These are phyloP conservation scores for Mollisia scopiformis DNA, from an alignment of 2,329 filamentous ascomycete species.

Conservation along the genomic window DNA sequence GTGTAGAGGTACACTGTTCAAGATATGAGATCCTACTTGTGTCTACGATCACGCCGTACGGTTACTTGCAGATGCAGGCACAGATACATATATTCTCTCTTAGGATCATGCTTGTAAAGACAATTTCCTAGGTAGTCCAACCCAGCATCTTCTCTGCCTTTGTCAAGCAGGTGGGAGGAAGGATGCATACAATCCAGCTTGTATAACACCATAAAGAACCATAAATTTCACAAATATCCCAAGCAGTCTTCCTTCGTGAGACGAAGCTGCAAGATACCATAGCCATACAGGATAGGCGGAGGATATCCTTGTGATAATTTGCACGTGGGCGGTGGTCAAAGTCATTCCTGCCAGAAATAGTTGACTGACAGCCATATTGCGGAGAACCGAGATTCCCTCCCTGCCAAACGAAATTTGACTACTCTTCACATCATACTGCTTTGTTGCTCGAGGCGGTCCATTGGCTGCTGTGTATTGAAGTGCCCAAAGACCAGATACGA, in stretches of 20 bases:
- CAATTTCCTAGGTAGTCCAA: no score
- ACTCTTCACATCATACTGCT: background rate
- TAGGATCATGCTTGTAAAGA: no score
- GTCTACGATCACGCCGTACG: no score
- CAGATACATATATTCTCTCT: no score
- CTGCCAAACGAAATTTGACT: background rate
- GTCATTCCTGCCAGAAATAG: constrained; percentile 71
- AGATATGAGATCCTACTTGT: no score
- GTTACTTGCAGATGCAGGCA: no score
- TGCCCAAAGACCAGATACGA: constrained; percentile 59
- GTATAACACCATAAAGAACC: constrained; percentile 80
- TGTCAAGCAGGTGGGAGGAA: constrained; percentile 95
- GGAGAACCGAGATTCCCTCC: constrained; percentile 20
- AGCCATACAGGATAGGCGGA: constrained; percentile 93
- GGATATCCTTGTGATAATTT: constrained; percentile 88
- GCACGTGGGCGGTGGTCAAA: constrained; percentile 83
- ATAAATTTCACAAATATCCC: constrained; percentile 54
- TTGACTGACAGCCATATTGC: constrained; percentile 71
- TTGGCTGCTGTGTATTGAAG: constrained; percentile 29
- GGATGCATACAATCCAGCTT: constrained; percentile 81
- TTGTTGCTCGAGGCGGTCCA: background rate
- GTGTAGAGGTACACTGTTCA: no score
- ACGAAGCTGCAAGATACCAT: constrained; percentile 67
- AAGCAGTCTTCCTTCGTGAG: constrained; percentile 10
- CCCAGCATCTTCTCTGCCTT: background rate